These are phyloP conservation scores for Chaetoceros muelleri DNA, from an alignment of 108 stramenopile species.

Conservation along the genomic window DNA sequence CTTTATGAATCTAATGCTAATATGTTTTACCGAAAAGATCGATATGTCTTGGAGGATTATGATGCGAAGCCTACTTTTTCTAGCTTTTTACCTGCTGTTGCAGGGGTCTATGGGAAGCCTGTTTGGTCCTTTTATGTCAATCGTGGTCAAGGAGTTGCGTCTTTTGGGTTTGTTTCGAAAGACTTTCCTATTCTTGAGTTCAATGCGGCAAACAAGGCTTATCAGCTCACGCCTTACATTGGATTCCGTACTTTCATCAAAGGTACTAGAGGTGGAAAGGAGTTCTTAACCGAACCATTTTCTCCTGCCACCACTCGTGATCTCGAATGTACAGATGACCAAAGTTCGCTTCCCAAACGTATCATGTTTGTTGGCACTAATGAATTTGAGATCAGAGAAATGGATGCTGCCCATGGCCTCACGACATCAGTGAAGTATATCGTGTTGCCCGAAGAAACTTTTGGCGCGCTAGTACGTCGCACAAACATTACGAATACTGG, in stretches of 20 bases:
- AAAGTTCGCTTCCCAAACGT: conserved; percentile 62
- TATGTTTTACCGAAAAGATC: conserved; percentile 24
- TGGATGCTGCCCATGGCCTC: conserved; percentile 59
- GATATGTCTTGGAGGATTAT: conserved; percentile 75
- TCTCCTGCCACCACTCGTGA: conserved; percentile 45
- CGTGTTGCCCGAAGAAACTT: conserved; percentile 81
- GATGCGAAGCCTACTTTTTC: conserved; percentile 77
- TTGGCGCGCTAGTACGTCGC: conserved; percentile 74
- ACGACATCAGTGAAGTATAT: conserved; percentile 79
- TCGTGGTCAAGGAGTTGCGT: conserved; percentile 84
- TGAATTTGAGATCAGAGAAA: conserved; percentile 84
- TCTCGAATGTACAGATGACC: conserved; percentile 24
- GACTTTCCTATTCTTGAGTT: conserved; percentile 87
- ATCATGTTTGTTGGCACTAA: conserved; percentile 89
- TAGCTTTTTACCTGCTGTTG: conserved; percentile 82
- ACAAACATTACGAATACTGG: conserved; percentile 82
- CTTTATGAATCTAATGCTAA: neutral
- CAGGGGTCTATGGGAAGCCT: conserved; percentile 83
- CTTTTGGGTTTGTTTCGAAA: conserved; percentile 83
- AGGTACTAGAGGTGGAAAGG: conserved; percentile 42
- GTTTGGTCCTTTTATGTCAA: conserved; percentile 95
- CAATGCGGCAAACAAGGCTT: conserved; percentile 92
- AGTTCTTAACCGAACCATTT: conserved; percentile 74
- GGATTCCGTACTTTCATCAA: conserved; percentile 93
- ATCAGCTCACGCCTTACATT: conserved; percentile 79